Evolutionary conservation across 2,329 filamentous ascomycete genomes (phyloP).

Genomic region (Pseudonectria foliicola): DNA sequence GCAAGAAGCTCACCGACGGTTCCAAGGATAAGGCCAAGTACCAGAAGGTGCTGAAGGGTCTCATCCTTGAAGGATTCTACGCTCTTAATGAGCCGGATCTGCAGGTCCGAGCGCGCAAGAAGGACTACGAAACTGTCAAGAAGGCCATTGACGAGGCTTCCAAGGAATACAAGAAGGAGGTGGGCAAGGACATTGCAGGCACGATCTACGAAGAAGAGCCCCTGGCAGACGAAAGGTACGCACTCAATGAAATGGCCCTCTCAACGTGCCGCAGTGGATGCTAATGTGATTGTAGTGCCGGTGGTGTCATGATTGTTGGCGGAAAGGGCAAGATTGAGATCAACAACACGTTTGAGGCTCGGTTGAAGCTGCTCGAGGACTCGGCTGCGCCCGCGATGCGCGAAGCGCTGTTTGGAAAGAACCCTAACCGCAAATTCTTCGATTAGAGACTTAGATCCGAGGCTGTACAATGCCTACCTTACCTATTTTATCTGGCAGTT

Average conservation of each 20-base stretch:
- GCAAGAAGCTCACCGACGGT: constrained; percentile 59
- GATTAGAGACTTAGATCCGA: constrained; percentile 50
- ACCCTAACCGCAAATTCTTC: constrained; percentile 91
- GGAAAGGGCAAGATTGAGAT: constrained; percentile 92
- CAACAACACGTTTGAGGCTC: constrained; percentile 95
- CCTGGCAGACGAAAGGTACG: constrained; percentile 77
- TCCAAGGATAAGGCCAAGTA: constrained; percentile 69
- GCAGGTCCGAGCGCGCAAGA: constrained; percentile 67
- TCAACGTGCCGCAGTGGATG: neutral
- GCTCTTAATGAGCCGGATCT: constrained; percentile 76
- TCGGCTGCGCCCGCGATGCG: constrained; percentile 80
- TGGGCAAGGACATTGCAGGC: constrained; percentile 61
- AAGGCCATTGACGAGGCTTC: constrained; percentile 71
- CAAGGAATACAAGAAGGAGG: constrained; percentile 76
- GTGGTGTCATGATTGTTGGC: constrained; percentile 74
- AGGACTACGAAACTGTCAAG: constrained; percentile 68
- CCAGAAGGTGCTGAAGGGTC: constrained; percentile 64
- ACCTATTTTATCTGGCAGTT: constrained; percentile 10
- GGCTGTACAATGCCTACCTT: constrained; percentile 7
- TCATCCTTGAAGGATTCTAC: constrained; percentile 87
- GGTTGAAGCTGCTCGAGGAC: constrained; percentile 76
- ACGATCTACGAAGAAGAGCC: constrained; percentile 72
- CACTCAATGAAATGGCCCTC: constrained; percentile 15
- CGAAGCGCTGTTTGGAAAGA: constrained; percentile 84
- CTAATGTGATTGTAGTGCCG: constrained; percentile 53